Evolutionary conservation across 345 rosid genomes (phyloP), one percentile per base, ranked within the genome.

Genomic region (Populus deltoides): DNA sequence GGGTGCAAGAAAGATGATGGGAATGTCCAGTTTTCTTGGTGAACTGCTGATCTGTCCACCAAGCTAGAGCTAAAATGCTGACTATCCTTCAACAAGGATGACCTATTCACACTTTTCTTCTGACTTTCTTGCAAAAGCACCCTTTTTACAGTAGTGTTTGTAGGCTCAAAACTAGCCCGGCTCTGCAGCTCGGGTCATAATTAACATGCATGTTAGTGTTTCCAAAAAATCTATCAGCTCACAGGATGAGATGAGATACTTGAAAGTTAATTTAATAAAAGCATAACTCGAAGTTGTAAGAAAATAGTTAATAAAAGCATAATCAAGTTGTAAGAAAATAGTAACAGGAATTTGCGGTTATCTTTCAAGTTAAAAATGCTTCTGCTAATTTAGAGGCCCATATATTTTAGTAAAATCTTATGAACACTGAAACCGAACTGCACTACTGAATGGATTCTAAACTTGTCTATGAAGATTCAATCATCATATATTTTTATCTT

Each of bases 141-240:
- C 89, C 99, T 89, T 86, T 90, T 94, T 57, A 93, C 92, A 73
- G 93, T 96, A 80, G 99, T 96, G 81, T 91, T 96, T 61, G 97
- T 86, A 71, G 99, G 98, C 85, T 90, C 93, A 85, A 90, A 96
- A 80, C 87, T 90, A 72, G 91, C 90, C 97, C 90, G 91, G 81
- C 91, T 90, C 99, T 96, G 90, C 73, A 86, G 71, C 79, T 35
- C 72, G 76, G 73, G 57, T 77, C 77, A 81, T 51, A 49, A 55
- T 22, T 15, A 36, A 18, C 16, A 76, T 25, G 20, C 11, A 27
- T 24, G 51, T 51, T 7, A 67, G 2, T 18, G 24, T 53, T 66
- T 29, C 36, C 24, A 53, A 12, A 43, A 61, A 4, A 70, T 70
- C 61, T 59, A 38, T 36, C 15, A 43, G 31, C 66, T 55, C 27